phyloP scores from a whole-genome alignment of 768 basidiomycete genomes.

The Steccherinum ochraceum region DNA sequence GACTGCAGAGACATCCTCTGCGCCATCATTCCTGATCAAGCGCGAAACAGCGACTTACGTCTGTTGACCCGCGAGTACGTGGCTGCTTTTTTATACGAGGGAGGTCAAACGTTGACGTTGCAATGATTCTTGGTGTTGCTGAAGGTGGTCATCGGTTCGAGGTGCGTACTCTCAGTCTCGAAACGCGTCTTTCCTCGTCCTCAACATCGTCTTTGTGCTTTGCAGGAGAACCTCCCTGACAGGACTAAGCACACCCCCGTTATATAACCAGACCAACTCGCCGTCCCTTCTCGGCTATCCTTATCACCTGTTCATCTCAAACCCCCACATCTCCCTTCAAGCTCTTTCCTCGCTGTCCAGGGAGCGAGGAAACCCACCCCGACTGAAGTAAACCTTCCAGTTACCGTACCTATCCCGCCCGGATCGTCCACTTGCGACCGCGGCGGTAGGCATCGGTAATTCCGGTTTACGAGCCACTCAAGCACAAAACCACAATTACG shows the following conservation, averaged over 20 bases:
- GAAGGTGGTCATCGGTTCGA: slow-evolving; percentile 75
- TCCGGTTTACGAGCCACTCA: slow-evolving; percentile 32
- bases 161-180: slow-evolving; percentile 35
- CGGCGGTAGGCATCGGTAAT: slow-evolving; percentile 77
- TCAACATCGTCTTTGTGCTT: slow-evolving; percentile 6
- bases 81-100: neutral
- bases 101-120: slow-evolving; percentile 7
- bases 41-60: slow-evolving; percentile 76
- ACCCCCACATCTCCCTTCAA: slow-evolving; percentile 31
- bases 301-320: slow-evolving; percentile 9
- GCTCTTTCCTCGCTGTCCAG: slow-evolving; percentile 59
- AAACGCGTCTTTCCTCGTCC: neutral
- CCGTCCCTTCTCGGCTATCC: too few species aligned
- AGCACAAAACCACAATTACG: slow-evolving; percentile 21
- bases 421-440: slow-evolving; percentile 52
- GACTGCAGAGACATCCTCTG: slow-evolving; percentile 34
- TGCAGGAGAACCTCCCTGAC: slow-evolving; percentile 78
- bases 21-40: slow-evolving; percentile 69
- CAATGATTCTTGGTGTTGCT: slow-evolving; percentile 1
- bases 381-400: slow-evolving; percentile 43
- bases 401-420: slow-evolving; percentile 56
- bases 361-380: slow-evolving; percentile 61
- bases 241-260: slow-evolving; percentile 24
- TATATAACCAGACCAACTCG: too few species aligned
- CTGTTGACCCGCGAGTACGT: slow-evolving; percentile 73